A percentile compares a stretch with the other conserved stretches of the same genome.
These are phyloP conservation scores for Penicillium samsonianum DNA, from an alignment of 495 filamentous ascomycete species.

Conservation along the genomic window DNA sequence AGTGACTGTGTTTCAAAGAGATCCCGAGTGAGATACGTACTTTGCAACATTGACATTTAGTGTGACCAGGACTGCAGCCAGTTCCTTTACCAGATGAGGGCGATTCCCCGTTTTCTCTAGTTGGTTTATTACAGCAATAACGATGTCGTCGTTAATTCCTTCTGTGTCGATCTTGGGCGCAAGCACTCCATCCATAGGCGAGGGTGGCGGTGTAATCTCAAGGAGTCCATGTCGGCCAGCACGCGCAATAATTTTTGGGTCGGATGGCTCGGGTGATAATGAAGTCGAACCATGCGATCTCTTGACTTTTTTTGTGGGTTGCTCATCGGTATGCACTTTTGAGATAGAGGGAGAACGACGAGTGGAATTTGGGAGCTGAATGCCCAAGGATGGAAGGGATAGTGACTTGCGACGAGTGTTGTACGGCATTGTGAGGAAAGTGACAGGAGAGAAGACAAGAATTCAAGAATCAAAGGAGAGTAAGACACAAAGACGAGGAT, in stretches of 20 bases:
- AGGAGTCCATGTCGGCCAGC: constrained; percentile 50
- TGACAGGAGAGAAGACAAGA: constrained; percentile 12
- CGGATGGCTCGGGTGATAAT: constrained; percentile 51
- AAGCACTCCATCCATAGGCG: constrained; percentile 59
- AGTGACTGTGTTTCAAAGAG: constrained; percentile 24
- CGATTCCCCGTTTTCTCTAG: constrained; percentile 90
- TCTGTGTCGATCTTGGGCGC: constrained; percentile 77
- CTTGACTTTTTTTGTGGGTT: constrained; percentile 84
- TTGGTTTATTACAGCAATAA: constrained; percentile 87
- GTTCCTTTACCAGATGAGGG: constrained; percentile 91
- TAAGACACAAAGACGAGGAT: constrained; percentile 24
- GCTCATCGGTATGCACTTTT: constrained; percentile 54
- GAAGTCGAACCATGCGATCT: constrained; percentile 66
- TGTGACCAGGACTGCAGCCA: constrained; percentile 75
- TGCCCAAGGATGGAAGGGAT: constrained; percentile 89
- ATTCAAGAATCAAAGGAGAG: constrained; percentile 19
- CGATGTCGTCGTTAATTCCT: constrained; percentile 92
- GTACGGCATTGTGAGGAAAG: constrained; percentile 72
- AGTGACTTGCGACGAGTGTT: constrained; percentile 97
- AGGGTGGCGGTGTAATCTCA: constrained; percentile 84
- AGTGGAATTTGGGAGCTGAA: constrained; percentile 80
- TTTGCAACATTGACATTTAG: constrained; percentile 84
- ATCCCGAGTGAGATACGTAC: constrained; percentile 52
- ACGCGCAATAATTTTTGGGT: constrained; percentile 45
- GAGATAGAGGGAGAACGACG: constrained; percentile 66